Conservation (phyloP, 1,139 yeast species). For the Zhuliangozyma parablackwelliae region DNA sequence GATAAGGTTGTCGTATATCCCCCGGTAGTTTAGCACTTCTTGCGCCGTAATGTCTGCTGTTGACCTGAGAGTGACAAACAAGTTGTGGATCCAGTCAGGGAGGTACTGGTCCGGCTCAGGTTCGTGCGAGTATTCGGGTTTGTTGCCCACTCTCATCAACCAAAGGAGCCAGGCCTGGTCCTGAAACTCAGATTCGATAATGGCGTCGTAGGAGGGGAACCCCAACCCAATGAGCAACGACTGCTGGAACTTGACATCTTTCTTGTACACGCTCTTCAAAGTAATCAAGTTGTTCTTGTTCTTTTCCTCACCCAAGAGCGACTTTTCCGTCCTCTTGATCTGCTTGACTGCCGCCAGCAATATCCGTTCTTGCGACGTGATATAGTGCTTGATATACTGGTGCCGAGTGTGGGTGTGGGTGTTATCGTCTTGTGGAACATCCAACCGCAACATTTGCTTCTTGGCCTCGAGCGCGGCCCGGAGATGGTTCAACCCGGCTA, state of each 20-base stretch:
- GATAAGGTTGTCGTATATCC: slow-evolving; percentile 51
- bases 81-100: slow-evolving; percentile 50
- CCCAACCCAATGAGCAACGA: slow-evolving; percentile 57
- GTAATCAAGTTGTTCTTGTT: slow-evolving; percentile 36
- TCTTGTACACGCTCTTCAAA: slow-evolving; percentile 54
- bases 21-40: slow-evolving; percentile 53
- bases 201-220: slow-evolving; percentile 48
- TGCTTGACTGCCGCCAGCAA: slow-evolving; percentile 43
- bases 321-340: slow-evolving; percentile 49
- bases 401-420: slow-evolving; percentile 3
- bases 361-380: slow-evolving; percentile 43
- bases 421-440: slow-evolving; percentile 4
- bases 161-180: slow-evolving; percentile 62
- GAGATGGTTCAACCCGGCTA: slow-evolving; percentile 59
- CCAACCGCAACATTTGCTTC: slow-evolving; percentile 18
- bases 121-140: slow-evolving; percentile 26
- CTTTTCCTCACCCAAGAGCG: slow-evolving; percentile 35
- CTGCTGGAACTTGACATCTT: slow-evolving; percentile 52
- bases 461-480: slow-evolving; percentile 49
- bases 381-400: slow-evolving; percentile 32
- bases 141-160: slow-evolving; percentile 57
- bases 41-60: slow-evolving; percentile 34
- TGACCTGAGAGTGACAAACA: slow-evolving; percentile 37
- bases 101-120: slow-evolving; percentile 28
- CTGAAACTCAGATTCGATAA: slow-evolving; percentile 43